These are phyloP conservation scores for Pleurotus tuber-regium DNA, from an alignment of 768 basidiomycete species.

Conservation along the genomic window DNA sequence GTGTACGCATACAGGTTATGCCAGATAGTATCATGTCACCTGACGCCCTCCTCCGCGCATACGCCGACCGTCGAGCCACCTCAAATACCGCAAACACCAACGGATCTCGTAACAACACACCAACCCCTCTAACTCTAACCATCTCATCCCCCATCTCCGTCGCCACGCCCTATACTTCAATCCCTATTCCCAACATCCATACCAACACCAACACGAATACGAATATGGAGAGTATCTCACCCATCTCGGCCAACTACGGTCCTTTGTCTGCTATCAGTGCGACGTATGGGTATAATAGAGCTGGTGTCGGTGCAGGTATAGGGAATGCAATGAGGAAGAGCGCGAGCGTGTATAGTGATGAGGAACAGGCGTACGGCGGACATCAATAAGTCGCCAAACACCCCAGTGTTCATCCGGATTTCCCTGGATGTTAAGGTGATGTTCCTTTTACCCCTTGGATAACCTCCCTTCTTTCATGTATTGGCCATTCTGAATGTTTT, in stretches of 20 bases:
- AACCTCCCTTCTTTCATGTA: background rate
- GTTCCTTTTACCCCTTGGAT: background rate
- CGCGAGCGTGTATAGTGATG: conserved; percentile 9
- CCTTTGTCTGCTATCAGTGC: too few species aligned
- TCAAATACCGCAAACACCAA: background rate
- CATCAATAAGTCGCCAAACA: background rate
- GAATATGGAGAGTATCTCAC: conserved; percentile 12
- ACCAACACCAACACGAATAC: background rate
- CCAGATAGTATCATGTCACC: conserved; percentile 48
- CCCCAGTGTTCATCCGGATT: too few species aligned
- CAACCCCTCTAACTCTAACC: background rate
- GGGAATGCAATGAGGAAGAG: background rate
- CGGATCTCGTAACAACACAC: background rate
- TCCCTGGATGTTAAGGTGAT: too few species aligned
- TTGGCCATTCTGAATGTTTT: background rate
- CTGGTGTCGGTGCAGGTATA: background rate
- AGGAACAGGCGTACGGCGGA: conserved; percentile 7
- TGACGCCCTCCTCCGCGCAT: conserved; percentile 76
- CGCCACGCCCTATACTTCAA: background rate
- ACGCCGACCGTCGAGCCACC: conserved; percentile 43
- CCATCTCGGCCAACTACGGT: background rate
- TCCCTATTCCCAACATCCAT: conserved; percentile 8
- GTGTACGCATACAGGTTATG: conserved; percentile 30
- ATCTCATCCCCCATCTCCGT: conserved; percentile 5
- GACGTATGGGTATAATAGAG: background rate